phyloP scores from a whole-genome alignment of 1,284 basidiomycete species.

The Puccinia coronata region DNA sequence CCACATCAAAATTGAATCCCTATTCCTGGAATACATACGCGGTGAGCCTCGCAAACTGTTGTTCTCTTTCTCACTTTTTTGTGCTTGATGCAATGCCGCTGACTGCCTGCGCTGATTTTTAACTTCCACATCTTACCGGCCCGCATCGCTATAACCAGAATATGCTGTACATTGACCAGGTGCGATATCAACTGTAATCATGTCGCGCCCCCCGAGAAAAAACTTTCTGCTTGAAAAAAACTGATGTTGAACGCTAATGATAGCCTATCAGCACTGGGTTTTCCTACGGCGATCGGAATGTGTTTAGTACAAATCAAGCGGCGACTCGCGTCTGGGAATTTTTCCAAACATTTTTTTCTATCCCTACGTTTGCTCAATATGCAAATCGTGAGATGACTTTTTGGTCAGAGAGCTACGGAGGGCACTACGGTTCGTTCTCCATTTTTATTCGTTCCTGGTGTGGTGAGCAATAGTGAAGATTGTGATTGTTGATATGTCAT shows the following conservation, averaged over 20 bases:
- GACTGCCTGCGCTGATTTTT: background rate
- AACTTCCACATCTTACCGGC: background rate
- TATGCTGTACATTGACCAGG: slow-evolving; percentile 73
- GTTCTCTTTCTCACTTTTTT: background rate
- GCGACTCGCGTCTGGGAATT: slow-evolving; percentile 48
- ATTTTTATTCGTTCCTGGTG: background rate
- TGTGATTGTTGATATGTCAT: background rate
- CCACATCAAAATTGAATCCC: slow-evolving; percentile 63
- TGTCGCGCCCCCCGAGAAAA: background rate
- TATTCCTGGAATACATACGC: slow-evolving; percentile 69
- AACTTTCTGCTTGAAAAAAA: background rate
- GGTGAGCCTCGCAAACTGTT: background rate
- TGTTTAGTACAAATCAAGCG: slow-evolving; percentile 39
- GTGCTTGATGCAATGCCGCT: background rate
- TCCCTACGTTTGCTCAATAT: slow-evolving; percentile 39
- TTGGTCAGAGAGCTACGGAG: slow-evolving; percentile 49
- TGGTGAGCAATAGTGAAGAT: background rate
- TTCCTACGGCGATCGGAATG: slow-evolving; percentile 42
- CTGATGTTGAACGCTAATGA: background rate
- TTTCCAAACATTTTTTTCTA: slow-evolving; percentile 43
- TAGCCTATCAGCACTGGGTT: slow-evolving; percentile 59
- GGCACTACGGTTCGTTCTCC: slow-evolving; percentile 41
- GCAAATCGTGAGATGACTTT: slow-evolving; percentile 22
- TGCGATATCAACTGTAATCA: background rate
- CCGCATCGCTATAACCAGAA: slow-evolving; percentile 57